Base-by-base conservation (phyloP, 768 basidiomycete species). In the Rhizopogon vesiculosus region DNA sequence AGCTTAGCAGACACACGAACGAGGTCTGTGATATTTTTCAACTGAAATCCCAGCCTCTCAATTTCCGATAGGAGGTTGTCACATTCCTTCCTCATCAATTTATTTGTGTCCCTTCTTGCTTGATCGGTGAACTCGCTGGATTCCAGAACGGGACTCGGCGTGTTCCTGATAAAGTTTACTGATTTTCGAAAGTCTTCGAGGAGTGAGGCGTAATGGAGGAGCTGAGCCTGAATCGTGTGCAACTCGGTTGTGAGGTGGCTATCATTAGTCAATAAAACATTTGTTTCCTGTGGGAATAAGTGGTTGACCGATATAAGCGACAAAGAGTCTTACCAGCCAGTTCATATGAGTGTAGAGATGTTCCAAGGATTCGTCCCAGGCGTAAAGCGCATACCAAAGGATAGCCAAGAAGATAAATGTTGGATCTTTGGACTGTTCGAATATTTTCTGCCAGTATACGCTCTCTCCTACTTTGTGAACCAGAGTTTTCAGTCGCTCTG, bases 311-410 rank as follows among this genome's bases (percentile, higher is more conserved):
- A 48, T 28, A 28, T 22, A 39, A 48, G 0, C 9, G 3, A 46
- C 12, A 9, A 42, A 9, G 43, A 19, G 8, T 3, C 65, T 41
- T 62, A 83, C 81, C 66, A 85, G 68, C 55, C 59, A 71, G 56
- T 75, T 79, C 22, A 85, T 75, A 58, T 85, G 79, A 8, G 63
- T 59, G 53, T 82, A 83, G 41, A 85, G 61, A 10, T 69, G 66
- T 59, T 83, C 82, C 33, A 84, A 70, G 0, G 80, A 68, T 63
- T 85, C 82, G 44, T 85, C 84, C 82, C 84, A 85, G 0, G 82
- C 78, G 61, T 85, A 85, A 22, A 84, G 60, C 0, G 81, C 77
- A 55, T 83, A 82, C 84, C 83, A 85, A 19, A 85, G 66, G 7
- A 78, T 66, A 50, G 77, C 71, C 42, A 73, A 62, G 19, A 72